Evolutionary conservation across 345 rosid species (phyloP).

Genomic region (Rhodamnia rubescens): DNA sequence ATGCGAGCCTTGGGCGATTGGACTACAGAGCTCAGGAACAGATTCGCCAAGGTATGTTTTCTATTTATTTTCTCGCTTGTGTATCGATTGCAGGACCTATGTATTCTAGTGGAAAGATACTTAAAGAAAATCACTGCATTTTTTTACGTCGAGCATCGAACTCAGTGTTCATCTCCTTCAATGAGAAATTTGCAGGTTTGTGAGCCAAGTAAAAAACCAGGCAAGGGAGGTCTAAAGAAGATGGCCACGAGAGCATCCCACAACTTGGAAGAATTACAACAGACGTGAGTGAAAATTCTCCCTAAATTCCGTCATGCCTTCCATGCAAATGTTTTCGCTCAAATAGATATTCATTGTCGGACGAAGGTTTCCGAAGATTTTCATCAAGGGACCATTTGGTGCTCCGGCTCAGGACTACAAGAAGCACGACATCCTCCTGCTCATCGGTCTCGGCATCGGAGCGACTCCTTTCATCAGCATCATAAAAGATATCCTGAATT

Average conservation of each 20-base stretch:
- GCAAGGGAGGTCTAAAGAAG: conserved; percentile 42
- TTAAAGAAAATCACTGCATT: neutral
- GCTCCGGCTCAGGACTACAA: conserved; percentile 90
- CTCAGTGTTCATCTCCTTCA: neutral
- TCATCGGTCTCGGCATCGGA: conserved; percentile 86
- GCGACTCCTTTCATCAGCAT: conserved; percentile 98
- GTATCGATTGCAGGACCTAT: neutral
- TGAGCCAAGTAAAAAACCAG: conserved; percentile 29
- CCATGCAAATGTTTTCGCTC: neutral
- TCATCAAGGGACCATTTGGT: conserved; percentile 85
- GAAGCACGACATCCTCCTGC: conserved; percentile 62
- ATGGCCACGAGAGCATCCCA: conserved; percentile 45
- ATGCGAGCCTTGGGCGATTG: conserved; percentile 50
- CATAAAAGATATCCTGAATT: conserved; percentile 66
- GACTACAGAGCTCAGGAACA: conserved; percentile 14
- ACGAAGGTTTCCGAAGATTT: conserved; percentile 59
- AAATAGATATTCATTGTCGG: neutral
- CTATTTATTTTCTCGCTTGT: neutral
- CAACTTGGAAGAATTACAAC: conserved; percentile 35
- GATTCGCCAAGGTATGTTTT: conserved; percentile 35
- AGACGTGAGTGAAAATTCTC: conserved; percentile 11
- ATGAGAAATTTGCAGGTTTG: conserved; percentile 39
- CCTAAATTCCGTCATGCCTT: neutral
- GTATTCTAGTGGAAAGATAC: neutral
- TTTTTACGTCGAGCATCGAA: neutral